Evolutionary conservation across 129 eudicot species (phyloP).

Genomic region (Ambrosia trifida): DNA sequence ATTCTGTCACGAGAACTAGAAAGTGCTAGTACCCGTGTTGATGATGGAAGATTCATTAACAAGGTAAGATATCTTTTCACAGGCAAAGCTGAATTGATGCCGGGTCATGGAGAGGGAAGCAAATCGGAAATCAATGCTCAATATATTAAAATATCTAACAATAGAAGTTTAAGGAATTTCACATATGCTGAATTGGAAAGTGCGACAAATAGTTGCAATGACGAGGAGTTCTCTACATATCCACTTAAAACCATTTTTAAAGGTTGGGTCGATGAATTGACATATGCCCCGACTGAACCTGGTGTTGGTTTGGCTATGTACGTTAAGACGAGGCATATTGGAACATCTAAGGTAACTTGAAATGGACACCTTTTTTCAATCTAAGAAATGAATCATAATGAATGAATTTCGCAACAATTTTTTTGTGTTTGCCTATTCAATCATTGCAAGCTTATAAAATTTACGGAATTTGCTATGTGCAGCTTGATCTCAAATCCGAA

Average conservation of each 20-base stretch:
- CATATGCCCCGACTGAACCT: conserved; percentile 26
- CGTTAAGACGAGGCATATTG: conserved; percentile 10
- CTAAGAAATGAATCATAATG: neutral
- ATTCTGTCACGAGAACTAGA: conserved; percentile 24
- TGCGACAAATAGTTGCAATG: conserved; percentile 30
- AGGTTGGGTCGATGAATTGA: conserved; percentile 38
- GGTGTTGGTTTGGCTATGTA: conserved; percentile 32
- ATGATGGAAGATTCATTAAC: conserved; percentile 20
- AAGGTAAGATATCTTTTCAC: conserved; percentile 15
- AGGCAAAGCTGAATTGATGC: neutral
- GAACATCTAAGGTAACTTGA: conserved; percentile 12
- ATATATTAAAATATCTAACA: conserved; percentile 1
- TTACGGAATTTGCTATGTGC: conserved; percentile 3
- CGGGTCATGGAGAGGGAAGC: conserved; percentile 6
- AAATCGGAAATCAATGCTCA: neutral
- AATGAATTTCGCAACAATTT: neutral
- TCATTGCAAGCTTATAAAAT: neutral
- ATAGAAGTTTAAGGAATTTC: conserved; percentile 5
- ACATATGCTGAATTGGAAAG: conserved; percentile 22
- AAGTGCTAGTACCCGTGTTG: neutral
- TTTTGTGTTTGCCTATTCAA: neutral
- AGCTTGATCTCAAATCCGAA: conserved; percentile 24
- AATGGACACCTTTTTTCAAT: neutral
- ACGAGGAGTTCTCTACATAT: neutral
- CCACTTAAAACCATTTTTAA: conserved; percentile 12